phyloP scores from a whole-genome alignment of 176 grass and related monocot species.

The Bolboschoenus planiculmis region DNA sequence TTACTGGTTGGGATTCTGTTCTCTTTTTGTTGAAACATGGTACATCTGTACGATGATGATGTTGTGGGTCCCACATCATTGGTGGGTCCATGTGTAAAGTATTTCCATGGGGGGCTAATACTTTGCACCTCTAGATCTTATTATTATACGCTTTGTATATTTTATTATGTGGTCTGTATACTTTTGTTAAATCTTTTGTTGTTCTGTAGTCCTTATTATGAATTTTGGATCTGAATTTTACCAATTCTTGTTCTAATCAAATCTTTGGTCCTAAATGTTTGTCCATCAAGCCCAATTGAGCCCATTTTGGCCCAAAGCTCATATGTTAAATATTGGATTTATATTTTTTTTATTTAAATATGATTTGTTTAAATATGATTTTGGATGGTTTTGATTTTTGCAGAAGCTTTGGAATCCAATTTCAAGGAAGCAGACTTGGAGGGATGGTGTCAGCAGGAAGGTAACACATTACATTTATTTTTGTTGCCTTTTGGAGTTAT shows the following conservation, averaged over 20 bases:
- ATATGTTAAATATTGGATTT: slow-evolving; percentile 11
- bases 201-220: background rate
- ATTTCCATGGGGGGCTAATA: background rate
- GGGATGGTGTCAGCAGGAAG: slow-evolving; percentile 60
- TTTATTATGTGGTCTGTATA: background rate
- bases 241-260: background rate
- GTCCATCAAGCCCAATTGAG: background rate
- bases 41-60: background rate
- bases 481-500: slow-evolving; percentile 15
- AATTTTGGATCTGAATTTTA: slow-evolving; percentile 17
- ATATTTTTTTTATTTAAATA: slow-evolving; percentile 20
- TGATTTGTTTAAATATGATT: background rate
- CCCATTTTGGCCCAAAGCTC: background rate
- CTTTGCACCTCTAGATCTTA: background rate
- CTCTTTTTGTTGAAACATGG: background rate
- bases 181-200: slow-evolving; percentile 11
- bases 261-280: background rate
- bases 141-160: background rate
- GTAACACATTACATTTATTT: slow-evolving; percentile 40
- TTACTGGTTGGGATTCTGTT: slow-evolving; percentile 10
- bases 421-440: slow-evolving; percentile 67
- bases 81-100: background rate
- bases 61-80: background rate
- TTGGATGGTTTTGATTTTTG: slow-evolving; percentile 33
- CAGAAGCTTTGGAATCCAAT: slow-evolving; percentile 63